Evolutionary conservation across 106 monocot species (phyloP).

Genomic region (Agapanthus africanus): DNA sequence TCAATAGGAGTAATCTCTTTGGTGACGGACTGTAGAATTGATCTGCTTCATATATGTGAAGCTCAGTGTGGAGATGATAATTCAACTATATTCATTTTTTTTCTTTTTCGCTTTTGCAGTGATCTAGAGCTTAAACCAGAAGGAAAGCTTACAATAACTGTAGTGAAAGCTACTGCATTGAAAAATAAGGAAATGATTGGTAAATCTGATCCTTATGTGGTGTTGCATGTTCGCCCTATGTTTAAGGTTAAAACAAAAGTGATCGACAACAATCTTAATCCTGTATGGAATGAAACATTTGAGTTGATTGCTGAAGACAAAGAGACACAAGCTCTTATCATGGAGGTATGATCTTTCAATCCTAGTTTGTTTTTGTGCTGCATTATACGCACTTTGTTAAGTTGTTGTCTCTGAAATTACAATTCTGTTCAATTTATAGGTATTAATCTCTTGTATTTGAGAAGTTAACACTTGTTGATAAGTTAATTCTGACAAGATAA

Average conservation of each 20-base stretch:
- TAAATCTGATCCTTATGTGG: constrained; percentile 99
- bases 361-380: neutral
- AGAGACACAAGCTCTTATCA: constrained; percentile 71
- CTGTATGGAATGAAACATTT: constrained; percentile 91
- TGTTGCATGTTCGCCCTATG: constrained; percentile 68
- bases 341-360: constrained; percentile 50
- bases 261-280: constrained; percentile 77
- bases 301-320: constrained; percentile 86
- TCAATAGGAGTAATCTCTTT: neutral
- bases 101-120: constrained; percentile 33
- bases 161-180: constrained; percentile 70
- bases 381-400: neutral
- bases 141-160: constrained; percentile 55
- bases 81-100: too few relatives aligned
- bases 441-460: neutral
- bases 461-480: neutral
- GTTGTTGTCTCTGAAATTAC: neutral
- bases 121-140: constrained; percentile 95
- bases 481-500: neutral
- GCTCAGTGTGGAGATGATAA: neutral
- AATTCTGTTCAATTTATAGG: neutral
- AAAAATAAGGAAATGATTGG: constrained; percentile 94
- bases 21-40: neutral
- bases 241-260: constrained; percentile 91
- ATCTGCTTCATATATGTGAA: neutral